Conservation (phyloP, 768 basidiomycete species). For the Suillus placidus region DNA sequence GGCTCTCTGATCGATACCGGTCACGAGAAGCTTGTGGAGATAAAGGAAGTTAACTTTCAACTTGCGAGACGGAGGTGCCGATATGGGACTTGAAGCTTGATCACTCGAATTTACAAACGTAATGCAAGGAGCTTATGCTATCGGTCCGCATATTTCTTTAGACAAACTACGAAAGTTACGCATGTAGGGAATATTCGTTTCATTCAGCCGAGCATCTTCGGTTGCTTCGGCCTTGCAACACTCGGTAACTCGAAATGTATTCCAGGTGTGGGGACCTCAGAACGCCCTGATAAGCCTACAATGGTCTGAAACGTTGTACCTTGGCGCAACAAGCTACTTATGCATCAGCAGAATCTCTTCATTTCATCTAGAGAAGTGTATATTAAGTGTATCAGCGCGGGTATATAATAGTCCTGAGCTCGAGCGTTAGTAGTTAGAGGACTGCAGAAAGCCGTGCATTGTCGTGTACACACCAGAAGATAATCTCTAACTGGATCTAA, state of each 20-base stretch:
- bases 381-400: neutral
- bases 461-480: neutral
- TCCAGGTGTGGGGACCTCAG: neutral
- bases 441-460: neutral
- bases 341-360: neutral
- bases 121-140: neutral
- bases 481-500: neutral
- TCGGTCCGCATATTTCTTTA: neutral
- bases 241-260: neutral
- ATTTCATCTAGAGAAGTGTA: neutral
- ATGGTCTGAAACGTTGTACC: neutral
- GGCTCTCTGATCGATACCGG: constrained; percentile 36
- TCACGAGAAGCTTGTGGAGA: constrained; percentile 24
- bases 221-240: neutral
- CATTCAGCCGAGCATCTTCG: neutral
- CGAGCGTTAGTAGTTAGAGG: neutral
- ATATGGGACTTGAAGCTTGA: constrained; percentile 34
- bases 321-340: neutral
- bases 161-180: neutral
- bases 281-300: neutral
- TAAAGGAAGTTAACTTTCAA: constrained; percentile 16
- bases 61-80: constrained; percentile 26
- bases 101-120: constrained; percentile 12
- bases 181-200: neutral
- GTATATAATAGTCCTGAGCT: neutral